Evolutionary conservation across 495 filamentous ascomycete species (phyloP), one percentile per base, ranked within the genome.

Genomic region (Aspergillus cavernicola): DNA sequence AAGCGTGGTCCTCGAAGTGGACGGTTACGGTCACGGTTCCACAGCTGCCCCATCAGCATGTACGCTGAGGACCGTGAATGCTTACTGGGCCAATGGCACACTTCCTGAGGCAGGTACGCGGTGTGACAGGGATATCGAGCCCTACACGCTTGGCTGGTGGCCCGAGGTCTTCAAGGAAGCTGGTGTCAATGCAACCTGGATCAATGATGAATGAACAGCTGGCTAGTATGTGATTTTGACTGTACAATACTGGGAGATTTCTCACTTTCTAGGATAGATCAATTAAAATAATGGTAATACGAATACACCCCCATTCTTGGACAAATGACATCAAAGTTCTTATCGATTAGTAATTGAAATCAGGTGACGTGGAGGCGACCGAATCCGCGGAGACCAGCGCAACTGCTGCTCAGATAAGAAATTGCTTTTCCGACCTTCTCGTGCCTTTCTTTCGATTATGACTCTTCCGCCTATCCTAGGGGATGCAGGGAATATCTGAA

Each of bases 1-100:
- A 4, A 80, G 77, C 38, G 69, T 67, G 3, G 51, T 78, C 12
- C 54, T 78, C 22, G 60, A 69, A 50, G 54, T 71, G 16, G 59
- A 68, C 42, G 74, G 73, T 29, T 66, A 66, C 36, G 74, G 74
- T 29, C 48, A 51, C 20, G 36, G 36, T 5, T 41, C 36, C 8
- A 41, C 7, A 2, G 2, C 23, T 19, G 37, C 42, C 4, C 48
- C 48, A 5, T 51, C 48, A 0, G 26, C 10, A 22, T 51, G 48
- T 33, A 26, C 36, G 15, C 37, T 51, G 15, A 29, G 26, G 48
- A 29, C 24, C 6, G 38, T 51, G 9, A 39, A 36, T 12, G 48
- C 48, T n/a, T 51, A 51, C 36, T 51, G 48, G 48, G 36, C 22
- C 11, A 31, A 40, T 23, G 48, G 48, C 11, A 51, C 37, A 5